Evolutionary conservation across 116 monocot genomes (phyloP).

Genomic region (Posidonia oceanica): DNA sequence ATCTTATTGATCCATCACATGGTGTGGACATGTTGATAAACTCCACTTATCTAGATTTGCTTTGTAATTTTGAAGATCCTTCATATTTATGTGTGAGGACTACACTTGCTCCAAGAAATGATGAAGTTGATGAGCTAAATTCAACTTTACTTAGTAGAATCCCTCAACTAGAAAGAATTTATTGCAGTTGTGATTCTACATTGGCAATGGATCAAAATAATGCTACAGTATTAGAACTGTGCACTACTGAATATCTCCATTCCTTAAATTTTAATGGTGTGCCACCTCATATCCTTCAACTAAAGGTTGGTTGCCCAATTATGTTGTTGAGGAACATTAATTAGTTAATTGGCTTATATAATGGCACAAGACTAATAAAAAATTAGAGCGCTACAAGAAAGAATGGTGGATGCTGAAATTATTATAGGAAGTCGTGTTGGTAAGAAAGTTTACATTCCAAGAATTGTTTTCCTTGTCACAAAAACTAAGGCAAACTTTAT

Average conservation of each 20-base stretch:
- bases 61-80: no score
- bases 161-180: background rate
- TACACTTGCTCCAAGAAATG: background rate
- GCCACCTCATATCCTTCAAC: no score
- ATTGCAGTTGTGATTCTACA: background rate
- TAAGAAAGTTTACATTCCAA: background rate
- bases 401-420: background rate
- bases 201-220: background rate
- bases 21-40: background rate
- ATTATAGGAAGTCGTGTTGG: background rate
- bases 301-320: background rate
- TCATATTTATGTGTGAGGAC: background rate
- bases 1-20: background rate
- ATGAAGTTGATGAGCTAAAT: slow-evolving; percentile 1
- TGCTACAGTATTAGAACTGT: background rate
- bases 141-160: background rate
- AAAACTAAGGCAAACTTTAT: background rate
- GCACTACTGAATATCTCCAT: background rate
- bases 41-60: background rate
- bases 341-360: no score
- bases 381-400: background rate
- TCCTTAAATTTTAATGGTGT: no score
- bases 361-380: slow-evolving; percentile 1
- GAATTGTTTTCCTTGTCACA: background rate
- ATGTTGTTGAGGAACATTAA: no score